A percentile compares a stretch with the other conserved stretches of the same genome.
Evolutionary conservation across 257 asterid genomes (phyloP).

Genomic region (Fraxinus anomala): DNA sequence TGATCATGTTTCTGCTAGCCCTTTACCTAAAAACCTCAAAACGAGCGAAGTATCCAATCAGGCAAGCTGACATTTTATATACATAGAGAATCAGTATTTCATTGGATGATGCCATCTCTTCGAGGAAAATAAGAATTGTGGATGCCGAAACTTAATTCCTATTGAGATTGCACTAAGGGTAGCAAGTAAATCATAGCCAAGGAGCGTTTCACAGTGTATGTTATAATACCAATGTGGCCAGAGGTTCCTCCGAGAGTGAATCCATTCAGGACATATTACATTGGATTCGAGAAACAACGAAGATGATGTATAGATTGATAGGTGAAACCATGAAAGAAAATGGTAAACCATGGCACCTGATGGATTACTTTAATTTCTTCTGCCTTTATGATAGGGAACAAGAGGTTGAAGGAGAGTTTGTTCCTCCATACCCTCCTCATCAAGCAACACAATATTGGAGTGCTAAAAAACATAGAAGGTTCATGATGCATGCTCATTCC

Average conservation of each 20-base stretch:
- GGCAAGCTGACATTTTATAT: conserved; percentile 78
- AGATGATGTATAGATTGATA: conserved; percentile 71
- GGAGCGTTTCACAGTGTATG: conserved; percentile 61
- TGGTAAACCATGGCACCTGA: conserved; percentile 57
- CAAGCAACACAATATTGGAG: conserved; percentile 62
- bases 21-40: conserved; percentile 46
- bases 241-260: conserved; percentile 86
- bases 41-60: conserved; percentile 70
- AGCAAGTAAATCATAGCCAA: conserved; percentile 55
- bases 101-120: conserved; percentile 84
- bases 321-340: conserved; percentile 64
- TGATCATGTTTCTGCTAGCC: conserved; percentile 65
- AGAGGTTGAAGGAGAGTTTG: conserved; percentile 69
- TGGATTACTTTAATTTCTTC: conserved; percentile 80
- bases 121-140: conserved; percentile 72
- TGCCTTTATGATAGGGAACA: conserved; percentile 84
- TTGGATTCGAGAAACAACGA: conserved; percentile 83
- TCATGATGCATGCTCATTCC: conserved; percentile 92
- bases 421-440: conserved; percentile 80
- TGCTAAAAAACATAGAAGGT: conserved; percentile 77
- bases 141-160: conserved; percentile 83
- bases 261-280: conserved; percentile 72
- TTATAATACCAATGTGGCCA: conserved; percentile 93
- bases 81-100: conserved; percentile 86
- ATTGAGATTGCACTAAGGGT: conserved; percentile 75